Conservation (phyloP, 345 rosid genomes). For the Sonneratia caseolaris region DNA sequence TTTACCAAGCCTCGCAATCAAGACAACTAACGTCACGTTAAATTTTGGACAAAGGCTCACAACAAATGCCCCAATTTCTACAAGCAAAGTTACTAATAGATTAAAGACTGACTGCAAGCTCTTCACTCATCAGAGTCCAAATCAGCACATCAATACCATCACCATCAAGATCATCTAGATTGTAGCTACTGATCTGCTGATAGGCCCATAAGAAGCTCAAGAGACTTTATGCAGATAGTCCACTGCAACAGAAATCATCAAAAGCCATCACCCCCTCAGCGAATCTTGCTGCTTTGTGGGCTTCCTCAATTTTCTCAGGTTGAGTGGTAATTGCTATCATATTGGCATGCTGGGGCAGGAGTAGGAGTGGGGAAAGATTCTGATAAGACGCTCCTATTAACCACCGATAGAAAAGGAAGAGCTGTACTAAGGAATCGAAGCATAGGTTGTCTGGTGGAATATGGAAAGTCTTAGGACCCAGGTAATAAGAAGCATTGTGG, state of each 20-base stretch:
- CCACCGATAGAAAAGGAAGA: conserved; percentile 22
- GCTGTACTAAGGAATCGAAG: conserved; percentile 28
- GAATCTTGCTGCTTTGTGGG: conserved; percentile 94
- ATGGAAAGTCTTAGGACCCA: conserved; percentile 56
- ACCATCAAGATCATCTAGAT: neutral
- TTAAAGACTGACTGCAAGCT: too few relatives aligned
- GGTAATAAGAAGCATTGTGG: conserved; percentile 51
- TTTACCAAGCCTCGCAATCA: too few relatives aligned
- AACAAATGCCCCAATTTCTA: neutral
- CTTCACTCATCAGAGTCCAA: neutral
- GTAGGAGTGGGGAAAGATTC: conserved; percentile 35
- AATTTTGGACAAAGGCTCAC: neutral
- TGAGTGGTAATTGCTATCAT: conserved; percentile 80
- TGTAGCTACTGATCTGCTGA: conserved; percentile 22
- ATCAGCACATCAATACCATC: neutral
- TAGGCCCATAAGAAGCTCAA: conserved; percentile 69
- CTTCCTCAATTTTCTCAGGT: conserved; percentile 77
- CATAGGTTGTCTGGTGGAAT: conserved; percentile 44
- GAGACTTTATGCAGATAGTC: conserved; percentile 76
- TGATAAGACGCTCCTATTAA: conserved; percentile 26
- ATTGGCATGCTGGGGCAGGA: conserved; percentile 37
- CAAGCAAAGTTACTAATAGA: neutral
- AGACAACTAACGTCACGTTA: neutral
- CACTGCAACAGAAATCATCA: conserved; percentile 81
- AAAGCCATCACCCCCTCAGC: conserved; percentile 96